Evolutionary conservation across 106 monocot genomes (phyloP).

Genomic region (Triglochin maritima): DNA sequence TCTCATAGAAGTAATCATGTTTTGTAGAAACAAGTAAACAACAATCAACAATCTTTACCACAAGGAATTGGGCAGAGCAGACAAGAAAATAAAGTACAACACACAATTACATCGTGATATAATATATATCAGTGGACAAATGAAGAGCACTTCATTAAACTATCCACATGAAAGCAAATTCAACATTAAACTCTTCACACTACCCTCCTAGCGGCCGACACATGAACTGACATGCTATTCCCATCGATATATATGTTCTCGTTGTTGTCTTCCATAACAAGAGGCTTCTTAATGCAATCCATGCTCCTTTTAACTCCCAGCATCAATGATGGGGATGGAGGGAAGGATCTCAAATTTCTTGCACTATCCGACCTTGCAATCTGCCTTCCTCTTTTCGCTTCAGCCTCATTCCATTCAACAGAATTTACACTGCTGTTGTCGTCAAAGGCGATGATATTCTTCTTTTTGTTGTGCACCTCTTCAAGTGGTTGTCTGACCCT

Average conservation of each 20-base stretch:
- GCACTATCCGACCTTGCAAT: slow-evolving; percentile 19
- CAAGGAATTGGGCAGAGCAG: too few species aligned
- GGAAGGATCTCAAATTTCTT: slow-evolving; percentile 9
- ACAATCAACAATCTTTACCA: too few species aligned
- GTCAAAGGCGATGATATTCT: slow-evolving; percentile 4
- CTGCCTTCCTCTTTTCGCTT: slow-evolving; percentile 16
- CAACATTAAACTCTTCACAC: not conserved
- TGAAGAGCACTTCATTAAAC: not conserved
- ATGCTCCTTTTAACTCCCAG: slow-evolving; percentile 41
- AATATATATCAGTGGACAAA: not conserved
- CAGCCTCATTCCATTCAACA: slow-evolving; percentile 20
- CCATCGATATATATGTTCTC: not conserved
- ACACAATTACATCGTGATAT: not conserved
- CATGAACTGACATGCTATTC: not conserved
- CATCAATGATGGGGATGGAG: slow-evolving; percentile 53
- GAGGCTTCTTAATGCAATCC: slow-evolving; percentile 56
- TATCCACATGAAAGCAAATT: not conserved
- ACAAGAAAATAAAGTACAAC: not conserved
- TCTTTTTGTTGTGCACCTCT: slow-evolving; percentile 6
- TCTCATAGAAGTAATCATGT: too few species aligned
- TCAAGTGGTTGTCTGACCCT: slow-evolving; percentile 11
- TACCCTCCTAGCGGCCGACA: not conserved
- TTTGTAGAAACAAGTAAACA: too few species aligned
- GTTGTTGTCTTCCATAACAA: slow-evolving; percentile 21
- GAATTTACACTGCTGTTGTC: slow-evolving; percentile 10